Conservation (phyloP, 2,329 filamentous ascomycete genomes). For the Zasmidium cellare region DNA sequence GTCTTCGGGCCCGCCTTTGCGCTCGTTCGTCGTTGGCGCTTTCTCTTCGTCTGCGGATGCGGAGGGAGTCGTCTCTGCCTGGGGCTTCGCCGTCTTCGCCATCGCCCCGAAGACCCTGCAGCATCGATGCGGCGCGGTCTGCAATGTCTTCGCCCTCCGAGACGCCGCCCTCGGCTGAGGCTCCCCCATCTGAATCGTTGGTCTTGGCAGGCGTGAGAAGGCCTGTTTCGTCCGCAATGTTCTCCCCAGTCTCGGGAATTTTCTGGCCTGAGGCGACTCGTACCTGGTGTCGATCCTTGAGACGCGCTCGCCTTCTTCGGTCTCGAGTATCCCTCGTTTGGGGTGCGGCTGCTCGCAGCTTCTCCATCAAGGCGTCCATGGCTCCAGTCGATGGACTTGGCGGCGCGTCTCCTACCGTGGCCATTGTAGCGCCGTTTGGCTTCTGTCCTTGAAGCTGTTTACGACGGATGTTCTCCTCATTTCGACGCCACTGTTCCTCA, state of each 20-base stretch:
- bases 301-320: constrained; percentile 76
- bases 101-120: constrained; percentile 77
- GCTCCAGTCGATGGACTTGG: constrained; percentile 73
- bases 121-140: constrained; percentile 75
- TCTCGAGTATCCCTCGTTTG: constrained; percentile 88
- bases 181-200: constrained; percentile 21
- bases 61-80: constrained; percentile 38
- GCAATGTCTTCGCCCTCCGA: constrained; percentile 71
- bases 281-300: constrained; percentile 89
- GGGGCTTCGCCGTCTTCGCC: constrained; percentile 54
- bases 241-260: constrained; percentile 64
- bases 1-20: constrained; percentile 60
- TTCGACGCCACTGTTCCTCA: constrained; percentile 80
- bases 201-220: constrained; percentile 30
- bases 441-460: constrained; percentile 71
- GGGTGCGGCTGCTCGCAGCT: constrained; percentile 87
- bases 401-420: constrained; percentile 28
- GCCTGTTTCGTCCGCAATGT: constrained; percentile 28
- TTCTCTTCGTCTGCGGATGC: constrained; percentile 66
- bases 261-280: constrained; percentile 86
- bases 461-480: constrained; percentile 89
- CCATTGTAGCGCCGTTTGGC: constrained; percentile 38
- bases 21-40: constrained; percentile 78
- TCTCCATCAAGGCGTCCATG: constrained; percentile 95
- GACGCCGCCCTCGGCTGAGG: constrained; percentile 32